Base-by-base conservation (phyloP, 2,329 filamentous ascomycete genomes). In the Pestalotiopsis sp. region DNA sequence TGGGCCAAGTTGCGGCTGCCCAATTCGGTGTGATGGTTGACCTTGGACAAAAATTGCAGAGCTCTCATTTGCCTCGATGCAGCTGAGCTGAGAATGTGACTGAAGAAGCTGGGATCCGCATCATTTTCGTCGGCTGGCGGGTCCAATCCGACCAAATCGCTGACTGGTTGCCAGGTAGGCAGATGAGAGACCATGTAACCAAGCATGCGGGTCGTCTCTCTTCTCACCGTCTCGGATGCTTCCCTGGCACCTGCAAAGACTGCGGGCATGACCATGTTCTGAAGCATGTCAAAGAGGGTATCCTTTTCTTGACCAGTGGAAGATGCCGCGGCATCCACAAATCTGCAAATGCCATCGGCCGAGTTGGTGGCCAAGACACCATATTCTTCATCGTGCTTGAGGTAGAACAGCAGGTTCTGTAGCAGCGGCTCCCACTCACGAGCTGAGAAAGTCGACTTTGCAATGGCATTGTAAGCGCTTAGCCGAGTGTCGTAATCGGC, bases 21-120 rank as follows among this genome's bases (percentile, higher is more conserved):
- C 69, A 99, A 83, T 63, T 89, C 85, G 13, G 88, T 85, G 68
- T 86, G 86, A 11, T 84, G 79, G 67, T 93, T 93, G 71, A 92
- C 91, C 9, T 86, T 83, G 68, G 92, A 90, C 13, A 99, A 84
- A 68, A 93, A 87, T 69, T 93, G 90, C 49, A 99, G 83, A 2
- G 96, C 95, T 73, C 95, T 92, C 67, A 97, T 86, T 75, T 97
- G 93, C 72, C 93, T 91, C 69, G 96, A 91, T 45, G 94, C 91
- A 65, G 97, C 94, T 62, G 97, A 95, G 76, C 96, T 95, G 45
- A 98, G 84, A 59, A 98, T 90, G 74, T 98, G 97, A 79, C 89
- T 92, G 83, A 98, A 99, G 83, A 99, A 98, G 0, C 93, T 92
- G 12, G 86, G 83, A 68, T 89, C 86, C 1, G 83, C 79, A 27